Conservation (phyloP, 352 stramenopile genomes). For the Pseudoperonospora humuli region DNA sequence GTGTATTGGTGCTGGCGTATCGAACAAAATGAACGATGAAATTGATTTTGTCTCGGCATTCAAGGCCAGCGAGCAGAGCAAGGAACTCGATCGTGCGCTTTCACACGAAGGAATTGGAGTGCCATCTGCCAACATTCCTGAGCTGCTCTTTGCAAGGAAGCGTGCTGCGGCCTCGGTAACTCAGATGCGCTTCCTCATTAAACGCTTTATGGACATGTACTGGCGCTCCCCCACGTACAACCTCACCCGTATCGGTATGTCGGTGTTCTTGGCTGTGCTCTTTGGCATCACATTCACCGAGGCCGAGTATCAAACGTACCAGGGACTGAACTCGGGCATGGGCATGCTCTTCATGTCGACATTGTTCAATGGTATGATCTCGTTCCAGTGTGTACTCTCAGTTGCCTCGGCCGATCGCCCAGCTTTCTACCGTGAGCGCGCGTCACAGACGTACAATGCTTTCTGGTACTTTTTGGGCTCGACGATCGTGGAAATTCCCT, state of each 20-base stretch:
- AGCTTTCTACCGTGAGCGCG: constrained; percentile 84
- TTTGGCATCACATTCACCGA: constrained; percentile 59
- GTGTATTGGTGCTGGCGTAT: constrained; percentile 33
- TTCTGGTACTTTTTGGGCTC: constrained; percentile 75
- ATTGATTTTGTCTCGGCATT: constrained; percentile 33
- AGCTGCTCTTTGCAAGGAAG: constrained; percentile 32
- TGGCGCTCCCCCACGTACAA: constrained; percentile 87
- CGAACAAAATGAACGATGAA: constrained; percentile 2
- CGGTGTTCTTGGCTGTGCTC: constrained; percentile 20
- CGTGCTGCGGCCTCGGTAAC: constrained; percentile 25
- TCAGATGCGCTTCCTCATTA: constrained; percentile 27
- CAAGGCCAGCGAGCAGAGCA: constrained; percentile 20
- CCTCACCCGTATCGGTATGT: constrained; percentile 44
- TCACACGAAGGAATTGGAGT: constrained; percentile 27
- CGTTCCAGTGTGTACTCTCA: constrained; percentile 21
- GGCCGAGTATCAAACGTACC: constrained; percentile 31
- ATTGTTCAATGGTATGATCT: constrained; percentile 72
- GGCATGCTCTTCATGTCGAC: constrained; percentile 41
- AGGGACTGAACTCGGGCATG: constrained; percentile 27
- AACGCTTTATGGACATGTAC: constrained; percentile 62
- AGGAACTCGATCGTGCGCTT: constrained; percentile 16
- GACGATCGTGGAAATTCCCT: constrained; percentile 79
- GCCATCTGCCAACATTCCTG: constrained; percentile 20
- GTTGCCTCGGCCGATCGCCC: constrained; percentile 18
- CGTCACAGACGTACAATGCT: constrained; percentile 84